Conservation (phyloP, 1,284 basidiomycete genomes). For the Ceratobasidium sp. region DNA sequence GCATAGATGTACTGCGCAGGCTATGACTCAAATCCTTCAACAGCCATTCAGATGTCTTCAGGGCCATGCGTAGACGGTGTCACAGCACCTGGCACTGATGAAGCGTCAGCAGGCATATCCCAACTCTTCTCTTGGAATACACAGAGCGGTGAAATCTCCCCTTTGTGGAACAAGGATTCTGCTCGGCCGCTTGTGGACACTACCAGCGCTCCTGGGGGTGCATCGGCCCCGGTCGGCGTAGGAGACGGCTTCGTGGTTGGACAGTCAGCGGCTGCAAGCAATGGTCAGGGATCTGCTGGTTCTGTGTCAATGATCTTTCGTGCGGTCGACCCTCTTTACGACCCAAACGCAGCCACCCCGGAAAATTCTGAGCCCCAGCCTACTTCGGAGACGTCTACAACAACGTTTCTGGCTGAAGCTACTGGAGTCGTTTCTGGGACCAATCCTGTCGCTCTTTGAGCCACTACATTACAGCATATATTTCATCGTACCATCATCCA, state of each 20-base stretch:
- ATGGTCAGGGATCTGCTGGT: neutral
- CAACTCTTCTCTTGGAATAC: conserved; percentile 32
- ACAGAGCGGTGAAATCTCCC: conserved; percentile 18
- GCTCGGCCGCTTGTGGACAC: conserved; percentile 6
- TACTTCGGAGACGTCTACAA: neutral
- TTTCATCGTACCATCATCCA: neutral
- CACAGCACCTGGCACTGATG: neutral
- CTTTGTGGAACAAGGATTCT: conserved; percentile 10
- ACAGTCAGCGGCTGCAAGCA: neutral
- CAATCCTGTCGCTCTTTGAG: no score
- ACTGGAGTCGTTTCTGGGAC: no score
- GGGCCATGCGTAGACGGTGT: conserved; percentile 14
- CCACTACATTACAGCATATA: no score
- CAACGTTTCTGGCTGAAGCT: neutral
- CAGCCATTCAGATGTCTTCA: conserved; percentile 11
- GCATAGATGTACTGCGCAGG: conserved; percentile 29
- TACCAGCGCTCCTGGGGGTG: conserved; percentile 17
- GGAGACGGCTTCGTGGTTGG: conserved; percentile 19
- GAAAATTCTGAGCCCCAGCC: no score
- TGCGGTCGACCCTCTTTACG: neutral
- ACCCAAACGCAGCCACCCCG: neutral
- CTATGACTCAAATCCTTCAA: conserved; percentile 7
- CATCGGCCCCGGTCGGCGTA: conserved; percentile 5
- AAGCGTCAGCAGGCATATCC: neutral
- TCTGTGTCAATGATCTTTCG: conserved; percentile 15